Percentiles rank a stretch among this genome's conserved stretches.
Conservation (phyloP, 1,284 basidiomycete species). For the Ganoderma boninense region DNA sequence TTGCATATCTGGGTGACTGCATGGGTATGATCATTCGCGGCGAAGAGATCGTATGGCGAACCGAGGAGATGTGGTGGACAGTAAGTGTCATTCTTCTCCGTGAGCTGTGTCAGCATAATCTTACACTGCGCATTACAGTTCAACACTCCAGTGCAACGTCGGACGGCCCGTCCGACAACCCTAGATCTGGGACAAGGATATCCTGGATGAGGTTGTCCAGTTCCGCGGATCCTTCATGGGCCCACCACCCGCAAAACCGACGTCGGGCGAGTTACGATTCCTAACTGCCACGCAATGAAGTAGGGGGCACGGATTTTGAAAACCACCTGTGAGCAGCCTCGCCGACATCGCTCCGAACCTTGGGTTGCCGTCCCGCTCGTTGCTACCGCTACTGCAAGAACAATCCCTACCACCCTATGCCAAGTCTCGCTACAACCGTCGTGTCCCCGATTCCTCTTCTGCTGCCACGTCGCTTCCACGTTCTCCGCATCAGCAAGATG, state of each 20-base stretch:
- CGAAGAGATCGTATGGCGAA: constrained; percentile 85
- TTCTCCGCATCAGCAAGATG: constrained; percentile 99
- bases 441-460: constrained; percentile 99
- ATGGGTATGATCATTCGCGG: constrained; percentile 86
- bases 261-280: neutral
- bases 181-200: constrained; percentile 85
- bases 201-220: constrained; percentile 86
- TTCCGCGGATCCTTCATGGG: constrained; percentile 59
- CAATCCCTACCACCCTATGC: constrained; percentile 81
- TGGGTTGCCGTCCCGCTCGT: constrained; percentile 96
- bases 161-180: constrained; percentile 14
- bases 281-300: too few relatives aligned
- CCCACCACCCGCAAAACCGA: neutral
- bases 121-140: constrained; percentile 55
- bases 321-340: too few relatives aligned
- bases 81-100: constrained; percentile 47
- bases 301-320: too few relatives aligned
- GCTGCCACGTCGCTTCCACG: constrained; percentile 96
- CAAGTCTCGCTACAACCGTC: constrained; percentile 97
- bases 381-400: constrained; percentile 99
- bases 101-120: constrained; percentile 6
- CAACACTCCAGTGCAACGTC: constrained; percentile 72
- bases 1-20: constrained; percentile 95
- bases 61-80: constrained; percentile 93
- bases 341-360: constrained; percentile 42